Percentiles rank a stretch among this genome's conserved stretches.
Evolutionary conservation across 1,139 yeast genomes (phyloP).

Genomic region (Saccharomycopsis hybrid): DNA sequence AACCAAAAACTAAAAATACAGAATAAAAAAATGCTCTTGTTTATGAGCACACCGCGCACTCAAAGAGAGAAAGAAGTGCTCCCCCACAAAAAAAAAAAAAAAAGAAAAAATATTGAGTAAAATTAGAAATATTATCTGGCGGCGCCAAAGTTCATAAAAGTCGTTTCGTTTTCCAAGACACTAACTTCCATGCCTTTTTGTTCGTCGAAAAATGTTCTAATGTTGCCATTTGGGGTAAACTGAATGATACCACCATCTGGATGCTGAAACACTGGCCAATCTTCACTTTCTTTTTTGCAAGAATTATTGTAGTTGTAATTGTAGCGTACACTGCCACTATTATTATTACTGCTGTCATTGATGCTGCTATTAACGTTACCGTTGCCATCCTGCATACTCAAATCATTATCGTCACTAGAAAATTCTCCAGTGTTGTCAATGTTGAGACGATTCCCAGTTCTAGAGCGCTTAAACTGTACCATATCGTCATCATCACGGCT

Average conservation of each 20-base stretch:
- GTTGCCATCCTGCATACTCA: not conserved
- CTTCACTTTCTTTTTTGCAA: slow-evolving; percentile 26
- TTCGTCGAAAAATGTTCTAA: slow-evolving; percentile 22
- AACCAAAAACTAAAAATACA: too few species aligned
- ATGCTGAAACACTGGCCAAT: slow-evolving; percentile 56
- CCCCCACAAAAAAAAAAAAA: too few species aligned
- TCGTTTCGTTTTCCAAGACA: slow-evolving; percentile 15
- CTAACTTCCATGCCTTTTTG: slow-evolving; percentile 18
- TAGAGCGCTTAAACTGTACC: slow-evolving; percentile 1
- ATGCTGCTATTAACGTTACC: not conserved
- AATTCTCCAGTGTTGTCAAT: slow-evolving; percentile 4
- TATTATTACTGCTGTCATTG: not conserved
- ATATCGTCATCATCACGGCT: slow-evolving; percentile 7
- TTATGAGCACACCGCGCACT: too few species aligned
- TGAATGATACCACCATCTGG: slow-evolving; percentile 62
- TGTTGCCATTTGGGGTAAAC: slow-evolving; percentile 57
- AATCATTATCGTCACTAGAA: not conserved
- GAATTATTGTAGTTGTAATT: not conserved
- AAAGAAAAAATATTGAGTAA: too few species aligned
- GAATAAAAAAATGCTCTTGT: too few species aligned
- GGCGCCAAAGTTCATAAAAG: not conserved
- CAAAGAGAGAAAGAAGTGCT: too few species aligned
- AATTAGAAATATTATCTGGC: not conserved
- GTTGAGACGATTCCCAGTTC: not conserved
- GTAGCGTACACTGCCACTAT: not conserved